Base-by-base conservation (phyloP, 75 land plant species). In the Selaginella tamariscina region DNA sequence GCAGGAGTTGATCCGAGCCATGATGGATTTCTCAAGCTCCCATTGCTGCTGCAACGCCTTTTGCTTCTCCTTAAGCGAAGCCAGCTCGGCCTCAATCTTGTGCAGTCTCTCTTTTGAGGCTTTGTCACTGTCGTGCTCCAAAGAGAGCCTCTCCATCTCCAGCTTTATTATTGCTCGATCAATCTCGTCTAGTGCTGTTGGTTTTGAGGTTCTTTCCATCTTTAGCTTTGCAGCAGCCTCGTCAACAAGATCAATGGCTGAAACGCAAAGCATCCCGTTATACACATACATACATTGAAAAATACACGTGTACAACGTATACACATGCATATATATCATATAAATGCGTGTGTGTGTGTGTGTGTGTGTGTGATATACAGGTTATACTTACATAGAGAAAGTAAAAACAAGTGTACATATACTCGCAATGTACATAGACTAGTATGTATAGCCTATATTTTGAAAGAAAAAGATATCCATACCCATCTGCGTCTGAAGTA, bases 221-320 rank as follows among this genome's bases (percentile, higher is more conserved):
- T 59, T 59, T 26, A 59, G 62, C 49, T 59, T 59, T 21, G 62
- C 62, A n/a, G 62, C 62, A 5, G 62, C 62, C 62, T 59, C 62
- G 26, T 59, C 62, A 21, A 59, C 62, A 23, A 59, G 26, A 59
- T 59, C 62, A 59, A 59, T 59, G 26, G 62, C 62, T 59, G 21
- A 11, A 49, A 49, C 11, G n/a, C n/a, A n/a, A n/a, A n/a, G n/a
- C n/a, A n/a, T n/a, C n/a, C n/a, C n/a, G n/a, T n/a, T n/a, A n/a
- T n/a, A n/a, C n/a, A n/a, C n/a, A n/a, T n/a, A n/a, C n/a, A n/a
- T n/a, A n/a, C n/a, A n/a, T n/a, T n/a, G n/a, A n/a, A n/a, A n/a
- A n/a, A n/a, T n/a, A n/a, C n/a, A n/a, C n/a, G n/a, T n/a, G n/a
- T n/a, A n/a, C n/a, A n/a, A n/a, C n/a, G n/a, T n/a, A n/a, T n/a